Conservation (phyloP, 768 basidiomycete genomes). For the Rhizopogon vulgaris region DNA sequence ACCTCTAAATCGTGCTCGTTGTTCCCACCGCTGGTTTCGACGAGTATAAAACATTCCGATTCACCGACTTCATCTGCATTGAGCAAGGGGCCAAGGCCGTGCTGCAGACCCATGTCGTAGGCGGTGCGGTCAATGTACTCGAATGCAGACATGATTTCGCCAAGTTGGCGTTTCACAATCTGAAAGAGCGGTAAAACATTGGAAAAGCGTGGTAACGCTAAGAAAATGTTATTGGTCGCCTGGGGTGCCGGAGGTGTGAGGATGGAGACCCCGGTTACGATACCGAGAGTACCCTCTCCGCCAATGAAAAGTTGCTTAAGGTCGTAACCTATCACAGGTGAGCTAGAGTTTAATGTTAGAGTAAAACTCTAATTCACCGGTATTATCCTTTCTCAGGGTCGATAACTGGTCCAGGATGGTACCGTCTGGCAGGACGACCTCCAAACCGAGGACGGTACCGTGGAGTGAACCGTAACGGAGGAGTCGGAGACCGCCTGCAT, state of each 20-base stretch:
- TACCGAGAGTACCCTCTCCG: slow-evolving; percentile 91
- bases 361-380: slow-evolving; percentile 47
- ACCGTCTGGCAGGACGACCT: slow-evolving; percentile 93
- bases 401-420: slow-evolving; percentile 85
- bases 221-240: slow-evolving; percentile 86
- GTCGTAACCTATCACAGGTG: slow-evolving; percentile 71
- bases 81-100: slow-evolving; percentile 75
- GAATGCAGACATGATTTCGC: slow-evolving; percentile 95
- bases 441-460: slow-evolving; percentile 90
- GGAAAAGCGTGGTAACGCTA: slow-evolving; percentile 82
- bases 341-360: not conserved
- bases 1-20: slow-evolving; percentile 94
- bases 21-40: slow-evolving; percentile 92
- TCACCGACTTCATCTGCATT: slow-evolving; percentile 68
- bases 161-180: slow-evolving; percentile 72
- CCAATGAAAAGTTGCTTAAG: slow-evolving; percentile 98
- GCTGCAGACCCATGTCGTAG: slow-evolving; percentile 78
- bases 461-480: slow-evolving; percentile 93
- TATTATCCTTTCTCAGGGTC: slow-evolving; percentile 95
- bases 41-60: slow-evolving; percentile 83
- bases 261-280: slow-evolving; percentile 94
- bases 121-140: slow-evolving; percentile 91
- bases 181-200: slow-evolving; percentile 84
- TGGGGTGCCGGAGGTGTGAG: slow-evolving; percentile 79
- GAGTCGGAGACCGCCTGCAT: slow-evolving; percentile 94